Conservation (phyloP, 139 green algal genomes). For the Dunaliella primolecta region DNA sequence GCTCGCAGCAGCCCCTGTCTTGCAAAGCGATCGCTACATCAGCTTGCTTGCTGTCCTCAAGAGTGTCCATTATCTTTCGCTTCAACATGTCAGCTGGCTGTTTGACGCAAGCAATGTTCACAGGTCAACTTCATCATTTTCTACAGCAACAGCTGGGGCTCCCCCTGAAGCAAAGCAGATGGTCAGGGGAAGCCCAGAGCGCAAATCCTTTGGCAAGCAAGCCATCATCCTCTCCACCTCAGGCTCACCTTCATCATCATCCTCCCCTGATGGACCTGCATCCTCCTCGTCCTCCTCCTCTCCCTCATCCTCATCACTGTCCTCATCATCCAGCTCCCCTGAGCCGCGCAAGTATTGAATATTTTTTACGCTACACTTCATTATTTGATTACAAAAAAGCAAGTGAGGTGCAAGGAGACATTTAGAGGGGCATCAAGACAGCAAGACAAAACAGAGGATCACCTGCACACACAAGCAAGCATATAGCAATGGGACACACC, state of each 20-base stretch:
- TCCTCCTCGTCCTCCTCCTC: slow-evolving; percentile 21
- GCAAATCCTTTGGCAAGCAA: no score
- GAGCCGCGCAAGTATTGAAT: not conserved
- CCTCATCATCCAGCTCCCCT: slow-evolving; percentile 50
- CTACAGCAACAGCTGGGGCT: no score
- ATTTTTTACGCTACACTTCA: not conserved
- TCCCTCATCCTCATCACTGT: slow-evolving; percentile 32
- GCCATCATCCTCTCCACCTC: slow-evolving; percentile 15
- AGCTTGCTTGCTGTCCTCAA: no score
- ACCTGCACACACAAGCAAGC: not conserved
- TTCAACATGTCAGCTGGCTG: no score
- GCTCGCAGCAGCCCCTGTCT: no score
- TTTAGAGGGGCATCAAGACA: not conserved
- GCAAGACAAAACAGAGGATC: not conserved
- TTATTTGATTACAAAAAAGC: not conserved
- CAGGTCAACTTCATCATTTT: no score
- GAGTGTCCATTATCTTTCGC: no score
- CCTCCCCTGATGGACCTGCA: not conserved
- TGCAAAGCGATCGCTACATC: no score
- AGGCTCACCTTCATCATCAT: slow-evolving; percentile 21
- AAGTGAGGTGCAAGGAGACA: not conserved
- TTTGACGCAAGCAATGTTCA: no score
- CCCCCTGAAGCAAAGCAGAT: no score
- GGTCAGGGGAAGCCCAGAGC: no score
- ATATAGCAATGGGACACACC: not conserved